Evolutionary conservation across 2,329 filamentous ascomycete species (phyloP).

Genomic region (Leptographium radiaticola): DNA sequence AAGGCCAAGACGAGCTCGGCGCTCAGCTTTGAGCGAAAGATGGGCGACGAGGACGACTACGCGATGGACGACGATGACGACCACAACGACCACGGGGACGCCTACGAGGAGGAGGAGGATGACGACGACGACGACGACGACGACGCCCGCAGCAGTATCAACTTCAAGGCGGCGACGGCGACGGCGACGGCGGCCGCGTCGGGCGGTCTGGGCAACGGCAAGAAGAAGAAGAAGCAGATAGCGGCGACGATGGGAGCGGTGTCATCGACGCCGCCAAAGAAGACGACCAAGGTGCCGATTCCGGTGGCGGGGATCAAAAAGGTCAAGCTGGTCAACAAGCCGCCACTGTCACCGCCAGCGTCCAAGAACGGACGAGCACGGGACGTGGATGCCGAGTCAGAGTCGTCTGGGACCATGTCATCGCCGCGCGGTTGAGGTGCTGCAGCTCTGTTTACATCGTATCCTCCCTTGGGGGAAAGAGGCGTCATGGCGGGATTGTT

Average conservation of each 20-base stretch:
- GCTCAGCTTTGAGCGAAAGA: constrained; percentile 34
- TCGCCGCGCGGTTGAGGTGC: constrained; percentile 27
- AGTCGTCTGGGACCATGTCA: constrained; percentile 43
- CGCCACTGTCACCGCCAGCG: constrained; percentile 31
- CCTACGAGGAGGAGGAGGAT: constrained; percentile 9
- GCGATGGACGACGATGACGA: constrained; percentile 7
- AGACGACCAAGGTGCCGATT: constrained; percentile 27
- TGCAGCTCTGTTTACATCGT: not conserved
- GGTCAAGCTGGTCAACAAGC: constrained; percentile 26
- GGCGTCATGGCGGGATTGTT: not conserved
- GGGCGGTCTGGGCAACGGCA: not conserved
- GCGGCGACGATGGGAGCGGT: constrained; percentile 15
- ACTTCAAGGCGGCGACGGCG: constrained; percentile 2
- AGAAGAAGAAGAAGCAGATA: constrained; percentile 10
- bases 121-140: constrained; percentile 1
- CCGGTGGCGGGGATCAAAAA: constrained; percentile 29
- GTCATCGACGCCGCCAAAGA: constrained; percentile 27
- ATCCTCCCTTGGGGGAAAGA: not conserved
- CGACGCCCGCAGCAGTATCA: constrained; percentile 5
- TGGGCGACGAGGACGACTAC: constrained; percentile 10
- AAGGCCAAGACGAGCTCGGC: constrained; percentile 38
- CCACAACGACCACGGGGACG: constrained; percentile 10
- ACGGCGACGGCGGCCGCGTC: not conserved
- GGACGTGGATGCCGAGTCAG: constrained; percentile 33
- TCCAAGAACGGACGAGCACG: constrained; percentile 35